Conservation (phyloP, 2,329 filamentous ascomycete species). For the Juglanconis oblonga region DNA sequence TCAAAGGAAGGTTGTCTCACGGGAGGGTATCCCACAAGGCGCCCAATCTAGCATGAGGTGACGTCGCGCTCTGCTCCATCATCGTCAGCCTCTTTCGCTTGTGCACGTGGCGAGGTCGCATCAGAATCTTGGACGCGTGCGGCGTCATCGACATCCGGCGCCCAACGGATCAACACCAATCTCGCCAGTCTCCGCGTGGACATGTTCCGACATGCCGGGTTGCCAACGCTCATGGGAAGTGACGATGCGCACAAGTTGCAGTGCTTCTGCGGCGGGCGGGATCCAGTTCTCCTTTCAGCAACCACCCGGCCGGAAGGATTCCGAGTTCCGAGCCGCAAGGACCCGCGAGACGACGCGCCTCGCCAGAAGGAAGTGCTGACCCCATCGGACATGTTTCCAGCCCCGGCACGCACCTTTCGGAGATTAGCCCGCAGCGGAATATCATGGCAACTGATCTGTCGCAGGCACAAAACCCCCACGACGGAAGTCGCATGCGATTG, state of each 20-base stretch:
- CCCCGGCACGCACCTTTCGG: neutral
- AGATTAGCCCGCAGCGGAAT: neutral
- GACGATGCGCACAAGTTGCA: too few species aligned
- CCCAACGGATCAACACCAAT: neutral
- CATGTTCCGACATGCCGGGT: neutral
- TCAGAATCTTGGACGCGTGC: conserved; percentile 13
- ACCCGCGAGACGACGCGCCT: neutral
- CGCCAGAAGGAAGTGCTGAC: conserved; percentile 3
- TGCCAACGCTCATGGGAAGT: neutral
- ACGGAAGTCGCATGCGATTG: neutral
- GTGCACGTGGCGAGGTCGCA: conserved; percentile 17
- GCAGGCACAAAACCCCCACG: neutral
- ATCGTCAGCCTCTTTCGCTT: conserved; percentile 17
- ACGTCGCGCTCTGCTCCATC: neutral
- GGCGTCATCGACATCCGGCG: neutral
- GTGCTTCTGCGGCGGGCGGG: neutral
- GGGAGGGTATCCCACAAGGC: neutral
- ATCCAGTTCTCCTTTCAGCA: neutral
- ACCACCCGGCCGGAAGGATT: neutral
- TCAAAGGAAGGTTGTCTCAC: neutral
- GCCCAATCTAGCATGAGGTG: neutral
- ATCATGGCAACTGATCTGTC: neutral
- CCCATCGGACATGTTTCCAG: neutral
- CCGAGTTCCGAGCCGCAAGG: neutral
- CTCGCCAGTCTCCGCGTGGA: conserved; percentile 1